These are phyloP conservation scores for Candida xyloterini DNA, from an alignment of 805 yeast species.

Conservation along the genomic window DNA sequence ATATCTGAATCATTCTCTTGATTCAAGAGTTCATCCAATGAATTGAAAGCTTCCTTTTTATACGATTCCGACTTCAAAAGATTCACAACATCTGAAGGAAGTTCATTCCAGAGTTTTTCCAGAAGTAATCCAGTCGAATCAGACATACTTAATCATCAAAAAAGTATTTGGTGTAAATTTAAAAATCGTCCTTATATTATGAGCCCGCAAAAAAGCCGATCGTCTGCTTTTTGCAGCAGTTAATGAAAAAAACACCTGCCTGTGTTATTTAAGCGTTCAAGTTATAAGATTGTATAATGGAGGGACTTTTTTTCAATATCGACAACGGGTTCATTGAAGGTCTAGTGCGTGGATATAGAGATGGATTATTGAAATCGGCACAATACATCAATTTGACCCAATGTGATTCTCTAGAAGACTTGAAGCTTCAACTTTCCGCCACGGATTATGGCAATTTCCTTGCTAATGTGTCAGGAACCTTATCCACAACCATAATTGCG, in stretches of 20 bases:
- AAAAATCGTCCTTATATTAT: slow-evolving; percentile 2
- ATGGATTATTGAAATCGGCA: slow-evolving; percentile 69
- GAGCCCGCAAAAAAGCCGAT: slow-evolving; percentile 13
- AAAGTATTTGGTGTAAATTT: not conserved
- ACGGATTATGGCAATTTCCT: slow-evolving; percentile 94
- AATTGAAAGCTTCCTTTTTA: slow-evolving; percentile 34
- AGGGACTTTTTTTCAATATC: slow-evolving; percentile 87
- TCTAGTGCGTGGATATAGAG: slow-evolving; percentile 89
- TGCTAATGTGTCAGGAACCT: slow-evolving; percentile 75
- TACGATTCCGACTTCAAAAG: slow-evolving; percentile 32
- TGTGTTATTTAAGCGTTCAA: not conserved
- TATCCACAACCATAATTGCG: slow-evolving; percentile 85
- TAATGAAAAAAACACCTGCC: slow-evolving; percentile 9
- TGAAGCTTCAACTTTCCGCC: slow-evolving; percentile 89
- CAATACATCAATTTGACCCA: slow-evolving; percentile 93
- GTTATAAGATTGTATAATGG: slow-evolving; percentile 52
- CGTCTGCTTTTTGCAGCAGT: slow-evolving; percentile 5
- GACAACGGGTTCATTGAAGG: slow-evolving; percentile 92
- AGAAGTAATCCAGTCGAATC: slow-evolving; percentile 31
- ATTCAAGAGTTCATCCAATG: slow-evolving; percentile 38
- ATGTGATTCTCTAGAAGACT: slow-evolving; percentile 92
- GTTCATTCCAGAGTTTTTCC: slow-evolving; percentile 33
- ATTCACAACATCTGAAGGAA: slow-evolving; percentile 23
- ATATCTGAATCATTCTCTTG: slow-evolving; percentile 41
- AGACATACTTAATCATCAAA: not conserved